phyloP scores from a whole-genome alignment of 2,329 filamentous ascomycete genomes.

The Diaporthe capsici region DNA sequence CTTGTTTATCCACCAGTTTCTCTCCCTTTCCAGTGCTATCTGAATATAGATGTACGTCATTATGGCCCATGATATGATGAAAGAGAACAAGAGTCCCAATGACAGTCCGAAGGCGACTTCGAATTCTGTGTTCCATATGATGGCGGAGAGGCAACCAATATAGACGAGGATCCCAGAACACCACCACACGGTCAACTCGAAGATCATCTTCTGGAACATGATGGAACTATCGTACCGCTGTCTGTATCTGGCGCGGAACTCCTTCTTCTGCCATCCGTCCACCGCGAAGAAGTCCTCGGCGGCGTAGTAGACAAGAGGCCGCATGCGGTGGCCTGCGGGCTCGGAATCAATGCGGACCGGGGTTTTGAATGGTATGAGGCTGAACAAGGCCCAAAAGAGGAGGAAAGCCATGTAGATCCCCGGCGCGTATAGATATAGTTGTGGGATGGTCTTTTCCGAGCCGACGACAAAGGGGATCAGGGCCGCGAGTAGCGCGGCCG shows the following conservation, averaged over 20 bases:
- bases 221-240: conserved; percentile 38
- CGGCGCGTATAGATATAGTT: conserved; percentile 39
- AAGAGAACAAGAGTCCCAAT: conserved; percentile 38
- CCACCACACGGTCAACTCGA: conserved; percentile 42
- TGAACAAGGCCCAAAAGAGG: conserved; percentile 35
- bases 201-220: conserved; percentile 40
- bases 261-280: conserved; percentile 40
- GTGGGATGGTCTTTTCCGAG: conserved; percentile 34
- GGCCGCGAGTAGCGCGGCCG: conserved; percentile 32
- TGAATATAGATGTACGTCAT: conserved; percentile 38
- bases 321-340: conserved; percentile 33
- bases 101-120: conserved; percentile 41
- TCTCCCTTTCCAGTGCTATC: conserved; percentile 38
- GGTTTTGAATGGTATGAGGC: conserved; percentile 35
- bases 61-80: conserved; percentile 37
- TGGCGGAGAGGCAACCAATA: conserved; percentile 39
- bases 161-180: conserved; percentile 39
- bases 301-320: conserved; percentile 40
- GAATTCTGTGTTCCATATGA: conserved; percentile 39
- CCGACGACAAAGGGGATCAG: conserved; percentile 40
- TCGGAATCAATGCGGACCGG: conserved; percentile 39
- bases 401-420: conserved; percentile 40
- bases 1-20: conserved; percentile 37
- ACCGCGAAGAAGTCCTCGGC: conserved; percentile 41
- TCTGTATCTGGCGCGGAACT: conserved; percentile 38